Conservation (phyloP, 129 eudicot species). For the Heracleum sosnowskyi region DNA sequence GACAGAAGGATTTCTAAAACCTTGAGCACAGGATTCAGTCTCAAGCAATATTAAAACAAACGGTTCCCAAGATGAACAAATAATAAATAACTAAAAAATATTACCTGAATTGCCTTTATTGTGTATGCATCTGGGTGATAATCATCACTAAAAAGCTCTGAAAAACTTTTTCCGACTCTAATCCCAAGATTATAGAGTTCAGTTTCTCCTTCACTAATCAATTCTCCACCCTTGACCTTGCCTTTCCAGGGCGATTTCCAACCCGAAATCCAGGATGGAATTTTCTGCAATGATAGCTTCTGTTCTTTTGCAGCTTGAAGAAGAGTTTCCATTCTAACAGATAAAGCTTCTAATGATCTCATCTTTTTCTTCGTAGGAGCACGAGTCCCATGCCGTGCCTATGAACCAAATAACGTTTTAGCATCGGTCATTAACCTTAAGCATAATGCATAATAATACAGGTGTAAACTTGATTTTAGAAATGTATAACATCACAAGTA, state of each 20-base stretch:
- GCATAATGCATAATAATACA: too few relatives aligned
- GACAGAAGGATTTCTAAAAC: background rate
- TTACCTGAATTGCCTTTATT: conserved; percentile 85
- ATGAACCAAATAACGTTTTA: conserved; percentile 13
- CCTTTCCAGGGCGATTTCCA: conserved; percentile 98
- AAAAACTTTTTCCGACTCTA: conserved; percentile 63
- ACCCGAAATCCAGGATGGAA: conserved; percentile 75
- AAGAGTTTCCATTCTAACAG: conserved; percentile 40
- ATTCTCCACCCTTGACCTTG: conserved; percentile 78
- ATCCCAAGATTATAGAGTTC: conserved; percentile 78
- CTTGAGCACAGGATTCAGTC: background rate
- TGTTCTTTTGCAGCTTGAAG: conserved; percentile 50
- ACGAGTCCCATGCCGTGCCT: conserved; percentile 99
- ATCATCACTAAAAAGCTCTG: conserved; percentile 50
- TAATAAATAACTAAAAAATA: background rate
- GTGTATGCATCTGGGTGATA: conserved; percentile 81
- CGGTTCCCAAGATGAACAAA: background rate
- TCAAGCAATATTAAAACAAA: background rate
- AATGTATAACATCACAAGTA: background rate
- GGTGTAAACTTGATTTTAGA: background rate
- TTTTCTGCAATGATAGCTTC: conserved; percentile 32
- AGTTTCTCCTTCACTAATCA: conserved; percentile 66
- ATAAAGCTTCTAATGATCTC: conserved; percentile 57
- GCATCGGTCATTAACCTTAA: background rate
- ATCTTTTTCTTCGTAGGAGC: conserved; percentile 88